Conservation (phyloP, 2,329 filamentous ascomycete genomes). For the Amesomyces nigricolor region DNA sequence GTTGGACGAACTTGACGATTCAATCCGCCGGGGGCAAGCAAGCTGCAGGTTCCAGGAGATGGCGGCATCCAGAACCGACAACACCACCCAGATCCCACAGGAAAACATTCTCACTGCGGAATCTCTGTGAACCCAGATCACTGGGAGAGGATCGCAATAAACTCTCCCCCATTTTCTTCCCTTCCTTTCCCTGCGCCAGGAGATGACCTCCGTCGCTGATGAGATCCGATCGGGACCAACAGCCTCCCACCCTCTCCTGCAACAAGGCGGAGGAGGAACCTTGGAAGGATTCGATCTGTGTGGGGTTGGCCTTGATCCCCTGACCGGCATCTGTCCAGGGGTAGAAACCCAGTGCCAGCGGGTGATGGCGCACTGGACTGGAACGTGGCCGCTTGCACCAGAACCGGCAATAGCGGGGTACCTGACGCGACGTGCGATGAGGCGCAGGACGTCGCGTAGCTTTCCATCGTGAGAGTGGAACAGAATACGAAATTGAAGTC, state of each 20-base stretch:
- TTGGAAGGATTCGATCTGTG: constrained; percentile 11
- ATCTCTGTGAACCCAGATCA: neutral
- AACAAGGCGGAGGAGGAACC: constrained; percentile 8
- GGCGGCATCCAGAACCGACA: constrained; percentile 25
- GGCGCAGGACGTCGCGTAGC: constrained; percentile 23
- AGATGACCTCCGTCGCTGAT: neutral
- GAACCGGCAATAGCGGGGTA: constrained; percentile 26
- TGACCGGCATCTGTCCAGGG: constrained; percentile 12
- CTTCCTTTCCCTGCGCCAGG: too few relatives aligned
- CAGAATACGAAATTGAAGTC: constrained; percentile 20
- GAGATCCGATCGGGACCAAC: neutral
- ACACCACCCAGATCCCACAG: constrained; percentile 11
- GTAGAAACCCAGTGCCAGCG: too few relatives aligned
- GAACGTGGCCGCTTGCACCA: constrained; percentile 8
- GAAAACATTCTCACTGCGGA: neutral
- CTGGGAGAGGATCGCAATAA: too few relatives aligned
- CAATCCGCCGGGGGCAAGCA: constrained; percentile 10
- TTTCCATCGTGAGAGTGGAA: constrained; percentile 14
- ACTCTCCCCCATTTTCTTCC: too few relatives aligned
- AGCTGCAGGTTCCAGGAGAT: constrained; percentile 23
- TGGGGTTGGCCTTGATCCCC: constrained; percentile 6
- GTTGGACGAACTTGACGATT: constrained; percentile 18
- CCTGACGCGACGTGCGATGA: constrained; percentile 19
- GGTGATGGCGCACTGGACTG: neutral
- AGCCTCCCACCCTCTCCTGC: neutral